These are phyloP conservation scores for Arthrinium puccinioides DNA, from an alignment of 2,329 filamentous ascomycete species.

Conservation along the genomic window DNA sequence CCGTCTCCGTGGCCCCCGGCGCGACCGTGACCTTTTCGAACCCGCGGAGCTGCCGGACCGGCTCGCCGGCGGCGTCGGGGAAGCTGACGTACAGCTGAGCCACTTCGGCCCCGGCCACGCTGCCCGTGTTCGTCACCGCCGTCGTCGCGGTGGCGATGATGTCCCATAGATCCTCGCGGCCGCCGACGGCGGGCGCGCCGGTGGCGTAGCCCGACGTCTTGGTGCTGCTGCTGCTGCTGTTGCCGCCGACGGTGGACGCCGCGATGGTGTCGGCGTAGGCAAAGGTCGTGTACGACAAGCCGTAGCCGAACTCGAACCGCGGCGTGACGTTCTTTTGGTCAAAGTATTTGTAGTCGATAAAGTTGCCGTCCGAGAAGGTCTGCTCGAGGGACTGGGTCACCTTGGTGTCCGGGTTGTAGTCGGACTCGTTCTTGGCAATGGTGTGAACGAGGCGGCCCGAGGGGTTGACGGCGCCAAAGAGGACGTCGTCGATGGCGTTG, in stretches of 20 bases:
- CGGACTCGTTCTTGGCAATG: conserved; percentile 38
- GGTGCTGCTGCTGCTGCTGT: conserved; percentile 26
- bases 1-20: conserved; percentile 36
- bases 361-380: conserved; percentile 27
- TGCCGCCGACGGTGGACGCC: conserved; percentile 38
- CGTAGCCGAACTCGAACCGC: conserved; percentile 48
- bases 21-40: conserved; percentile 52
- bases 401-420: conserved; percentile 35
- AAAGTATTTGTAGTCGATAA: conserved; percentile 51
- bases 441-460: conserved; percentile 52
- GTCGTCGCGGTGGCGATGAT: conserved; percentile 40
- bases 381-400: conserved; percentile 25
- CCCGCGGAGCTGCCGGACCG: conserved; percentile 49
- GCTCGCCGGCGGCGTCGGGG: conserved; percentile 29
- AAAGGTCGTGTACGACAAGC: conserved; percentile 12
- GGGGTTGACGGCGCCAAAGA: conserved; percentile 54
- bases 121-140: conserved; percentile 45
- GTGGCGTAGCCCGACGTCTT: conserved; percentile 31
- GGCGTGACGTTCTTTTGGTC: conserved; percentile 39
- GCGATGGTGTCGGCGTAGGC: conserved; percentile 23
- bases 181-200: conserved; percentile 40
- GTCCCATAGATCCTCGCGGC: conserved; percentile 49
- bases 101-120: conserved; percentile 43
- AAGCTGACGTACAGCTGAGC: conserved; percentile 49
- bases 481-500: conserved; percentile 51